Evolutionary conservation across 73 alveolate species (phyloP).

Genomic region (Stentor roeselii): DNA sequence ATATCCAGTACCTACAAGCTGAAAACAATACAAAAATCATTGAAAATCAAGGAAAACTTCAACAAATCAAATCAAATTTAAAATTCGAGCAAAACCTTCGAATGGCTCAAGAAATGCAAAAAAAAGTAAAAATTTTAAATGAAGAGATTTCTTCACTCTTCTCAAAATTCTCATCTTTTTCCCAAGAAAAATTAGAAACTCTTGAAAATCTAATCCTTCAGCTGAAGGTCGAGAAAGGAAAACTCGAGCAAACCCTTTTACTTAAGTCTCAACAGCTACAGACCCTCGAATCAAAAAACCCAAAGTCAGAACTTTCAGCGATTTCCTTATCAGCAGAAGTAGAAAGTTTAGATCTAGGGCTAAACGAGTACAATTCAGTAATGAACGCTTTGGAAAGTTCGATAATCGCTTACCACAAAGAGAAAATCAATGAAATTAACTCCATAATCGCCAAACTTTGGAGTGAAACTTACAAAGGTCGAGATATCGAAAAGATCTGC

Average conservation of each 20-base stretch:
- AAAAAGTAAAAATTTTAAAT: too few relatives aligned
- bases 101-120: too few relatives aligned
- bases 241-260: background rate
- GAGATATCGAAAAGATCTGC: conserved; percentile 88
- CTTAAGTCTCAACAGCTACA: background rate
- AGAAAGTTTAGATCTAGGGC: conserved; percentile 36
- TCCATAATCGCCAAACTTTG: conserved; percentile 83
- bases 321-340: background rate
- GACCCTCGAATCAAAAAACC: background rate
- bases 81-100: too few relatives aligned
- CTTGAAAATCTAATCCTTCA: background rate
- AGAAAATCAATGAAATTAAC: conserved; percentile 94
- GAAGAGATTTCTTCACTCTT: too few relatives aligned
- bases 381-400: conserved; percentile 86
- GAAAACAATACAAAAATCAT: too few relatives aligned
- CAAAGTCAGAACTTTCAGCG: conserved; percentile 29
- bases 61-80: too few relatives aligned
- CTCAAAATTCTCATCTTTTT: background rate
- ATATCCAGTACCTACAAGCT: too few relatives aligned
- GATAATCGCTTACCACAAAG: conserved; percentile 87
- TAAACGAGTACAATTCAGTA: conserved; percentile 57
- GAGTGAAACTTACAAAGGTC: conserved; percentile 93
- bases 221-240: background rate
- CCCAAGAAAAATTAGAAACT: background rate
- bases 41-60: too few relatives aligned